Base-by-base conservation (phyloP, 75 land plant species). In the Pinus taeda region DNA sequence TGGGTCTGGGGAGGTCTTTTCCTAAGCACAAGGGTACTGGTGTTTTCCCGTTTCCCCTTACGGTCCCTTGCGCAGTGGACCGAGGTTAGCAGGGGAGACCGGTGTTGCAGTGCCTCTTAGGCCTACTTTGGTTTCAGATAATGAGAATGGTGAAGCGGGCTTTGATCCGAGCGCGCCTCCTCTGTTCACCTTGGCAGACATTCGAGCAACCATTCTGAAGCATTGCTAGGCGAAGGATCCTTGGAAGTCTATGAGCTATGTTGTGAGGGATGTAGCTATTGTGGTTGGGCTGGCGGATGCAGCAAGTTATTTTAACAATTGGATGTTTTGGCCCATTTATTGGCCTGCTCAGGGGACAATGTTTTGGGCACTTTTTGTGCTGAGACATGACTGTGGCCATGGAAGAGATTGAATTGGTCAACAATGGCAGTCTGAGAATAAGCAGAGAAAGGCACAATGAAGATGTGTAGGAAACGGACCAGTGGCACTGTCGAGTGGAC, bases 321-420 rank as follows among this genome's bases (percentile, higher is more conserved):
- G 95, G 97, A n/a, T 84, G 42, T 81, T 90, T 65, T 94, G 97
- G 97, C 95, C 91, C 13, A 83, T 94, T 75, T 96, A 96, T 61
- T 96, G 98, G 98, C 57, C 75, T 53, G 90, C 91, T 20, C 98
- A 96, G 84, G 98, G 98, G 2, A 96, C 98, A 36, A 94, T 96
- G 98, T 96, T 94, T 70, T 96, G 97, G 98, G 98, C 98, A 3
- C 83, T 96, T 57, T 94, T 96, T 76, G 97, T 96, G 26, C 93
- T 96, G 55, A 97, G 97, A 9, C 98, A 96, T 76, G 98, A 96
- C 78, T 96, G 98, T n/a, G n/a, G n/a, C n/a, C n/a, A n/a, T n/a
- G n/a, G n/a, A n/a, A n/a, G n/a, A n/a, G n/a, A n/a, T n/a, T n/a
- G n/a, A n/a, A n/a, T n/a, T n/a, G n/a, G n/a, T n/a, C n/a, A n/a